These are phyloP conservation scores for Fusarium sp. DNA, from an alignment of 2,329 filamentous ascomycete genomes.

Conservation along the genomic window DNA sequence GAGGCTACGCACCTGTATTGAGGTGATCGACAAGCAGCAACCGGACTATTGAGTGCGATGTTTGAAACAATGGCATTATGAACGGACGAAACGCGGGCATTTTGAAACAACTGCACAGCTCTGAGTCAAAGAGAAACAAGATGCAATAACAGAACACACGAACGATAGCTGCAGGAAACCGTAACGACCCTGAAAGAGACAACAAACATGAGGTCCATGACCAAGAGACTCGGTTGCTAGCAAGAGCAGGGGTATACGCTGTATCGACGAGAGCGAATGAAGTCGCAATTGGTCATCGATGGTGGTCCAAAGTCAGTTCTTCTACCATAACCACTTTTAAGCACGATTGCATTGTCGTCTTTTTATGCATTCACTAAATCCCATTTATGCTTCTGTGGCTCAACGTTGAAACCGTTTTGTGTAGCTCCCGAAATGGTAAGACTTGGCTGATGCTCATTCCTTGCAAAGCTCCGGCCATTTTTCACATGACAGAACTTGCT, in stretches of 20 bases:
- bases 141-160: constrained; percentile 1
- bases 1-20: constrained; percentile 16
- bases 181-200: constrained; percentile 27
- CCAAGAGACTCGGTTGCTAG: neutral
- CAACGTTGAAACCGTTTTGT: constrained; percentile 29
- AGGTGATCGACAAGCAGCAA: constrained; percentile 27
- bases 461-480: constrained; percentile 4
- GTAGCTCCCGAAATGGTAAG: constrained; percentile 21
- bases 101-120: constrained; percentile 2
- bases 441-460: constrained; percentile 4
- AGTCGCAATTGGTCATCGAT: constrained; percentile 11
- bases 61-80: constrained; percentile 25
- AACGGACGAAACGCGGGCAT: constrained; percentile 14
- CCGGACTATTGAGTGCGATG: neutral
- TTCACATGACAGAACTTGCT: constrained; percentile 33
- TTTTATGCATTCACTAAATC: constrained; percentile 14
- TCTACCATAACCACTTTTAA: constrained; percentile 8
- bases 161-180: constrained; percentile 29
- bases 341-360: neutral
- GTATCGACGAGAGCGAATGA: neutral
- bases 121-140: constrained; percentile 10
- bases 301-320: constrained; percentile 6
- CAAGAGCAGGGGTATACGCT: constrained; percentile 4
- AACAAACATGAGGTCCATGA: constrained; percentile 11
- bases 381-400: constrained; percentile 23